phyloP scores from a whole-genome alignment of 305 asterid genomes.

The Solanum hybrid region DNA sequence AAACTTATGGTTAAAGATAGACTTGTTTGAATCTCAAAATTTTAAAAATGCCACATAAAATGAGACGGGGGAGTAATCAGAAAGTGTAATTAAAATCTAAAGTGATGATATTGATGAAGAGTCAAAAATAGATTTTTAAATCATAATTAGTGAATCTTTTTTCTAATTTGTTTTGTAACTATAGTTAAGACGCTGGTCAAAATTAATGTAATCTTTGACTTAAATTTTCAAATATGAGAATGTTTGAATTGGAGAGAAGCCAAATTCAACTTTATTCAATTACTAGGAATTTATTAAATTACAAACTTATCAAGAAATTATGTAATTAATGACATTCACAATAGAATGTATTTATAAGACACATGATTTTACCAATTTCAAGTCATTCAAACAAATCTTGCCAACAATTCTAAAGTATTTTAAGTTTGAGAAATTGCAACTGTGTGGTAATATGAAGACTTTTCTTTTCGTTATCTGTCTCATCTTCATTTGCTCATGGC shows the following conservation, averaged over 20 bases:
- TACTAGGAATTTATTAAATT: background rate
- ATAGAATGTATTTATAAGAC: background rate
- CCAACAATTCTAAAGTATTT: background rate
- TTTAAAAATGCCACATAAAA: fast-evolving
- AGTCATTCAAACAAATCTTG: background rate
- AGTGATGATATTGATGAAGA: background rate
- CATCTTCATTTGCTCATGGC: background rate
- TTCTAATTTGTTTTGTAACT: background rate
- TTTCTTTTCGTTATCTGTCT: background rate
- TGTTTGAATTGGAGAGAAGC: background rate
- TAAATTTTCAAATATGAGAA: background rate
- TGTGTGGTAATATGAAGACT: background rate
- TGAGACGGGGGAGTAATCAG: background rate
- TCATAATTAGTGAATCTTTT: background rate
- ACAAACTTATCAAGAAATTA: background rate
- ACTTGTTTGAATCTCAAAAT: no score
- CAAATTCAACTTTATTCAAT: background rate
- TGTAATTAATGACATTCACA: background rate
- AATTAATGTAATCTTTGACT: background rate
- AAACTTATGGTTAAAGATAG: background rate
- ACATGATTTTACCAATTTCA: background rate
- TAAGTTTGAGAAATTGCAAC: background rate
- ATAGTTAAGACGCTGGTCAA: background rate
- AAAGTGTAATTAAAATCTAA: background rate
- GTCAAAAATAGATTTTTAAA: background rate